These are phyloP conservation scores for Amanita bisporigera DNA, from an alignment of 1,284 basidiomycete species.

Conservation along the genomic window DNA sequence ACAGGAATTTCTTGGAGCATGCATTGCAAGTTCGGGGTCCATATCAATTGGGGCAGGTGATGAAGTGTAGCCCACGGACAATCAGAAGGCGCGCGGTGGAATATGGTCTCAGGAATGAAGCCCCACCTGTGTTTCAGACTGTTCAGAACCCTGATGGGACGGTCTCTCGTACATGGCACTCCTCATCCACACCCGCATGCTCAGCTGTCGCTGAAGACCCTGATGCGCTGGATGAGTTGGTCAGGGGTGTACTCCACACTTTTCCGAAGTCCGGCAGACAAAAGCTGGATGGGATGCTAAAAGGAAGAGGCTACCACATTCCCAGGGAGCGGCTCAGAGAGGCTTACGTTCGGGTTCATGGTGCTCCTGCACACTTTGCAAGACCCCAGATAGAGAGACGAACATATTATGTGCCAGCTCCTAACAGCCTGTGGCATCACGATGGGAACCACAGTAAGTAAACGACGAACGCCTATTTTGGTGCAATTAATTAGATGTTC, in stretches of 20 bases:
- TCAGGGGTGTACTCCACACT: slow-evolving; percentile 17
- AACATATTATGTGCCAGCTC: slow-evolving; percentile 32
- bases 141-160: slow-evolving; percentile 10
- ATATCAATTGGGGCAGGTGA: slow-evolving; percentile 19
- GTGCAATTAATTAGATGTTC: slow-evolving; percentile 3
- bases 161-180: background rate
- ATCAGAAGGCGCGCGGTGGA: too few species aligned
- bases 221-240: slow-evolving; percentile 29
- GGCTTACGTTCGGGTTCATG: slow-evolving; percentile 26
- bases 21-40: slow-evolving; percentile 25
- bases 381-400: slow-evolving; percentile 21
- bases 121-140: too few species aligned
- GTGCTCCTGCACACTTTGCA: slow-evolving; percentile 23
- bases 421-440: too few species aligned
- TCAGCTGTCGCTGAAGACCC: slow-evolving; percentile 10
- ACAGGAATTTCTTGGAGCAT: too few species aligned
- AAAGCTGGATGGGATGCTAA: slow-evolving; percentile 35
- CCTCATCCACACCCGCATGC: background rate
- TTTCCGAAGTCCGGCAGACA: slow-evolving; percentile 30
- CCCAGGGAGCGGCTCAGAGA: slow-evolving; percentile 21
- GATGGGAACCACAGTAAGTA: too few species aligned
- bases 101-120: slow-evolving; percentile 30
- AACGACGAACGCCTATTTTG: slow-evolving; percentile 16
- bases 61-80: slow-evolving; percentile 28
- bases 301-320: slow-evolving; percentile 23